Evolutionary conservation across 768 basidiomycete genomes (phyloP).

Genomic region (Tricholoma sp.): DNA sequence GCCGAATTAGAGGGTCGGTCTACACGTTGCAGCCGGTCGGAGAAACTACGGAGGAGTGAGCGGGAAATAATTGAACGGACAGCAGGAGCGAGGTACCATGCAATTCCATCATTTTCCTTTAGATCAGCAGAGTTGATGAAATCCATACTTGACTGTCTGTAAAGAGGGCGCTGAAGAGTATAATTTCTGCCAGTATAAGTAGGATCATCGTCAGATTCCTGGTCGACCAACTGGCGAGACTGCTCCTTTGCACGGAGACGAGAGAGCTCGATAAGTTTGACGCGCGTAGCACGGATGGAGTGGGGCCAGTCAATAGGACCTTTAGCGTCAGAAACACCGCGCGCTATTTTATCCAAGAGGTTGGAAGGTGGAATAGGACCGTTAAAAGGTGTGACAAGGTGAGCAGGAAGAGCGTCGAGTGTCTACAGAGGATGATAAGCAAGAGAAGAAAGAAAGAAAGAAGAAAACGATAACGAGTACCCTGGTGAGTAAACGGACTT

Average conservation of each 20-base stretch:
- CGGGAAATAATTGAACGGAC: neutral
- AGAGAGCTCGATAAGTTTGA: slow-evolving; percentile 78
- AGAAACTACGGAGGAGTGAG: slow-evolving; percentile 39
- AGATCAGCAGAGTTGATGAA: slow-evolving; percentile 58
- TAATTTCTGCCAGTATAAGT: slow-evolving; percentile 24
- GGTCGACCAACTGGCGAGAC: slow-evolving; percentile 27
- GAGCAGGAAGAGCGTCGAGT: slow-evolving; percentile 75
- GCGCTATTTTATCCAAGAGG: slow-evolving; percentile 81
- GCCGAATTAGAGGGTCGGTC: slow-evolving; percentile 46
- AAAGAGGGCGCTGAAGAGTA: slow-evolving; percentile 48
- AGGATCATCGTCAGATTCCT: slow-evolving; percentile 34
- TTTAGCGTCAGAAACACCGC: slow-evolving; percentile 69
- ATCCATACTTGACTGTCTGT: slow-evolving; percentile 85
- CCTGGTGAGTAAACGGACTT: slow-evolving; percentile 59
- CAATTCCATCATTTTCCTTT: slow-evolving; percentile 50
- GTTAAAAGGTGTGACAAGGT: slow-evolving; percentile 84
- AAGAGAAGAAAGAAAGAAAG: slow-evolving; percentile 9
- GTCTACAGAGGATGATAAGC: slow-evolving; percentile 42
- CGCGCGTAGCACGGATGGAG: slow-evolving; percentile 74
- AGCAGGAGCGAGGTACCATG: slow-evolving; percentile 43
- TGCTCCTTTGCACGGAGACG: slow-evolving; percentile 58
- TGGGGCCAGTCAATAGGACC: slow-evolving; percentile 79
- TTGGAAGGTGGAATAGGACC: slow-evolving; percentile 81
- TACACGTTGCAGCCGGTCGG: slow-evolving; percentile 60
- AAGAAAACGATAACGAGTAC: slow-evolving; percentile 34